phyloP scores from a whole-genome alignment of 495 filamentous ascomycete genomes.

The Tuber calosporum region DNA sequence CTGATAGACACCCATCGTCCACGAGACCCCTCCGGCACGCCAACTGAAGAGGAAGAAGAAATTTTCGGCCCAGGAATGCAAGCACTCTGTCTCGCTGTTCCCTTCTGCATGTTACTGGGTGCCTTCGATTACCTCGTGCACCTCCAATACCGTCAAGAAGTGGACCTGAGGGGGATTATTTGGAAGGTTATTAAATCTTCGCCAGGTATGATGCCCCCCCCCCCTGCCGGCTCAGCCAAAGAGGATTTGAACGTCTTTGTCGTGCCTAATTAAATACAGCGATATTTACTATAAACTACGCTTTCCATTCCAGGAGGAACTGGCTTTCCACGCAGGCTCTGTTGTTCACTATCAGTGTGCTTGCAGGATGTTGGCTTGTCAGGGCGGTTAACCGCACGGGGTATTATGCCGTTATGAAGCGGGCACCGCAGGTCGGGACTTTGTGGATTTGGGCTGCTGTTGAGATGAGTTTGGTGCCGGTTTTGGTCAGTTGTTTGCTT shows the following conservation, averaged over 20 bases:
- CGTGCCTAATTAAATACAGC: constrained; percentile 47
- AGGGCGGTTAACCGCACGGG: constrained; percentile 67
- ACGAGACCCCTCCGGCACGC: constrained; percentile 45
- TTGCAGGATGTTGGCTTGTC: constrained; percentile 68
- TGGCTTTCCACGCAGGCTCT: constrained; percentile 52
- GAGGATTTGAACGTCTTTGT: constrained; percentile 8
- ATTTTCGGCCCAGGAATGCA: constrained; percentile 53
- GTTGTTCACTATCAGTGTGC: constrained; percentile 53
- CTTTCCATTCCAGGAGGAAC: constrained; percentile 52
- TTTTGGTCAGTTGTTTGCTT: constrained; percentile 54
- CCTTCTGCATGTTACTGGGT: constrained; percentile 73
- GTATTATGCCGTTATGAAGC: constrained; percentile 88
- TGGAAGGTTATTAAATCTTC: constrained; percentile 49
- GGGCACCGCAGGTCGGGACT: constrained; percentile 76
- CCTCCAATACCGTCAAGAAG: constrained; percentile 73
- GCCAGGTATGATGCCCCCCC: constrained; percentile 45
- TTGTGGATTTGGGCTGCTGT: constrained; percentile 91
- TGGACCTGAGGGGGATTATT: constrained; percentile 54
- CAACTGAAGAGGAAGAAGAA: constrained; percentile 41
- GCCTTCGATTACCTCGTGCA: constrained; percentile 86
- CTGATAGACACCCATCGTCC: constrained; percentile 55
- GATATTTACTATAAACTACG: constrained; percentile 55
- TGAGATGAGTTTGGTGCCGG: constrained; percentile 68
- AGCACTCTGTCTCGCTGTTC: constrained; percentile 60
- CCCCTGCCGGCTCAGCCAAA: background rate